Percentiles rank a stretch among this genome's conserved stretches.
Evolutionary conservation across 306 rosid genomes (phyloP).

Genomic region (Cicer chorassanicum): DNA sequence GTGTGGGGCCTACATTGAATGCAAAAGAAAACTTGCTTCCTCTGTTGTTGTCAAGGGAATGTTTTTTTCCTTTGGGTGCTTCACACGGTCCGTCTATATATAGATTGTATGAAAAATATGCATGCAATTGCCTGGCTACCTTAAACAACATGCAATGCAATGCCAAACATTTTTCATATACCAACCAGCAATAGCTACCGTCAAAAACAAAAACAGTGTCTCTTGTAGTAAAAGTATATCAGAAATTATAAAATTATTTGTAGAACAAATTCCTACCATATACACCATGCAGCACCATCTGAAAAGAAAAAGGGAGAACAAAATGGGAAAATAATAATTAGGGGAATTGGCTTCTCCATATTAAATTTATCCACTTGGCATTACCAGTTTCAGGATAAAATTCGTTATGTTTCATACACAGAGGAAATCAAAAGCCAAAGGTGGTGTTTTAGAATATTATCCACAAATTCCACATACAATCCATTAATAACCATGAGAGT

Average conservation of each 20-base stretch:
- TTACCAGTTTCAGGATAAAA: constrained; percentile 53
- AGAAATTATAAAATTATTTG: constrained; percentile 8
- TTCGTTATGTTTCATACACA: constrained; percentile 49
- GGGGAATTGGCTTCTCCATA: constrained; percentile 39
- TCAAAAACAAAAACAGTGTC: constrained; percentile 34
- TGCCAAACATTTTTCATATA: constrained; percentile 42
- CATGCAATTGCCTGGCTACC: constrained; percentile 39
- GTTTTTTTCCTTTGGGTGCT: constrained; percentile 43
- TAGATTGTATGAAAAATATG: constrained; percentile 48
- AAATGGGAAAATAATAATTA: background rate
- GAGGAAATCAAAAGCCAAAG: constrained; percentile 41
- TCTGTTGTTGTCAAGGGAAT: constrained; percentile 44
- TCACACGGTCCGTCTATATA: constrained; percentile 37
- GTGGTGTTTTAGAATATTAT: constrained; percentile 58
- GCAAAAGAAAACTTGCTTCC: constrained; percentile 45
- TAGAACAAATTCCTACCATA: constrained; percentile 41
- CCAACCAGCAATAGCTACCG: constrained; percentile 15
- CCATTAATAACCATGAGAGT: constrained; percentile 41
- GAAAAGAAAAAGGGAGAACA: constrained; percentile 28
- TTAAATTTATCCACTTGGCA: constrained; percentile 57
- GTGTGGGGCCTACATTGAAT: constrained; percentile 49
- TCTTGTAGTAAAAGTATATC: constrained; percentile 14
- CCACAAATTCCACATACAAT: constrained; percentile 37
- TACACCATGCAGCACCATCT: constrained; percentile 27
- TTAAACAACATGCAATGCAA: constrained; percentile 54